Evolutionary conservation across 257 asterid genomes (phyloP).

Genomic region (Solanum neorickii): DNA sequence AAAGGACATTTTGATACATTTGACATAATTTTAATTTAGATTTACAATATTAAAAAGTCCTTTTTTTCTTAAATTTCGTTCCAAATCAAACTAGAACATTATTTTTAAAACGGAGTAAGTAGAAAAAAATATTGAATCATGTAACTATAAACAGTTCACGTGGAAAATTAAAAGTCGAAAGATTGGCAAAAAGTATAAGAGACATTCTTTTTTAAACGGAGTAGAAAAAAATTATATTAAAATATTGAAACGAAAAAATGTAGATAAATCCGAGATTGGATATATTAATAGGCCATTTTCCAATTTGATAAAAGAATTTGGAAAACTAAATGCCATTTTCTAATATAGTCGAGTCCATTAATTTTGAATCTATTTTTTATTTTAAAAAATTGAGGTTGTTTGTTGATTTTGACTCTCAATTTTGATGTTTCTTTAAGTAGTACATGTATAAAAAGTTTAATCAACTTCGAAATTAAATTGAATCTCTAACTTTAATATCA

Average conservation of each 20-base stretch:
- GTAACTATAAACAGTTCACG: background rate
- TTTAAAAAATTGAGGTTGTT: background rate
- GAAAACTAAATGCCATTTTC: too few species aligned
- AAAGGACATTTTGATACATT: too few species aligned
- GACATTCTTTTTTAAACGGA: too few species aligned
- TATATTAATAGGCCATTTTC: background rate
- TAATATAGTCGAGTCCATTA: background rate
- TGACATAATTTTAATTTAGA: too few species aligned
- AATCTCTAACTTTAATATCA: background rate
- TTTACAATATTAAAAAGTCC: too few species aligned
- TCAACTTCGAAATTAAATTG: background rate
- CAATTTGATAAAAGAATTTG: background rate
- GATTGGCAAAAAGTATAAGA: background rate
- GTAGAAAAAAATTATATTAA: too few species aligned
- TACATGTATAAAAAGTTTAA: background rate
- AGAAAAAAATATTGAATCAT: too few species aligned
- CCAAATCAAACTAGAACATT: too few species aligned
- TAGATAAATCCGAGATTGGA: background rate
- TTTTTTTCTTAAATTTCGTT: too few species aligned
- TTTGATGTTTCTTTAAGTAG: background rate
- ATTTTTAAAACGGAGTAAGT: accelerated
- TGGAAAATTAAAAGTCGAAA: too few species aligned
- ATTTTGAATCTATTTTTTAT: background rate
- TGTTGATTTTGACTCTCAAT: background rate
- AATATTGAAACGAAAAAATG: background rate